Base-by-base conservation (phyloP, 2,329 filamentous ascomycete genomes). In the Aspergillus vadensis region DNA sequence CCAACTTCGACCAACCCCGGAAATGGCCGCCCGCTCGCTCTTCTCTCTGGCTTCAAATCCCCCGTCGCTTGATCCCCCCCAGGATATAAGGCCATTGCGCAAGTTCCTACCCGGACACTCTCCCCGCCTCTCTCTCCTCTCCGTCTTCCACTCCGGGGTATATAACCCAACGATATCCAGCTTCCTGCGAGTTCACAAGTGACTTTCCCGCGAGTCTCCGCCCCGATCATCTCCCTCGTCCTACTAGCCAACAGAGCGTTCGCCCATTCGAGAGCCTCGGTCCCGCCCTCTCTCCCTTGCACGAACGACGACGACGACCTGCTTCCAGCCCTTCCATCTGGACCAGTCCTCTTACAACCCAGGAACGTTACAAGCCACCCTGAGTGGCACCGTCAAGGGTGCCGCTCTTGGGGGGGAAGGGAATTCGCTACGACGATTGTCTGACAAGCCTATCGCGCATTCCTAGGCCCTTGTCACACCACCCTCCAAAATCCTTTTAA, bases 381-480 rank as follows among this genome's bases (percentile, higher is more conserved):
- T 43, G 63, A 41, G 54, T 58, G 50, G 64, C 63, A 58, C 61
- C 60, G 55, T 48, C 19, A 7, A n/a, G 39, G 63, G 63, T 65
- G 63, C 57, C 23, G 54, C 58, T 59, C 58, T 58, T 56, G 55
- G 58, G 55, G 48, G 55, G 43, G 32, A 36, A 44, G 47, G 48
- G 30, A 44, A 55, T 21, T 10, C 51, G 52, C 49, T 55, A 57
- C 27, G 39, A 53, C 56, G 47, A 58, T 56, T 61, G 60, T 56
- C 58, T 59, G 58, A 53, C 61, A 51, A 55, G 50, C 60, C 57
- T 47, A 41, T 59, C 55, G 44, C 43, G 32, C 32, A 53, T 39
- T 55, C 41, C 39, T 10, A 43, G 38, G 53, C 39, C 53, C 53
- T 27, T n/a, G 23, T 55, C 39, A 47, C 36, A 55, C 39, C 53